Evolutionary conservation across 176 grass and related monocot species (phyloP), one percentile per base, ranked within the genome.

Genomic region (Carex myosuroides): DNA sequence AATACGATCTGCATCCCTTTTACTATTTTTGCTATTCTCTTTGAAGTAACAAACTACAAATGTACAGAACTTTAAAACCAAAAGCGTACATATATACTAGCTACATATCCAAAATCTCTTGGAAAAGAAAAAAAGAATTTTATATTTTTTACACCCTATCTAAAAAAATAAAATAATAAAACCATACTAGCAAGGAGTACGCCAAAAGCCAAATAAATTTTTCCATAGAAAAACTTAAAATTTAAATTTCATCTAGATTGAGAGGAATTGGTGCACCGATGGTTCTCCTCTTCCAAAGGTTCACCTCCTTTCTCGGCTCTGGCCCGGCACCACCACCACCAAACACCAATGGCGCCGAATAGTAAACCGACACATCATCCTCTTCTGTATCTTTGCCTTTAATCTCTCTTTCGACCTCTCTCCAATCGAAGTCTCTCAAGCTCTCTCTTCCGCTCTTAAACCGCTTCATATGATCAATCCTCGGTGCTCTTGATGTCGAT

Each of bases 281-380:
- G 69, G 88, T 91, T 37, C 97, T 94, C 6, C 97, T 94, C 87
- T 88, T 90, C 97, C 97, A 99, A 79, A 99, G 74, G 85, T 92
- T 89, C 18, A 94, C 91, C 91, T 99, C 97, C 91, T 99, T 99
- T 91, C 84, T 90, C 0, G 87, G 88, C 85, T 95, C 93, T 21
- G 64, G 65, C 81, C 64, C 86, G n/a, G 79, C 84, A 21, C 37
- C 53, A 44, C 95, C 93, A 22, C 91, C 87, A 16, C 90, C 91
- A 32, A 94, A 59, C 80, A 89, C 81, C 14, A 96, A 80, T 21
- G 97, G 97, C 30, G 97, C 97, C 2, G 93, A 99, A 84, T 92
- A 86, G 69, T 88, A 87, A n/a, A 96, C 80, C 55, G 91, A 80
- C 29, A 79, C 77, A 14, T 89, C 90, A 18, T 87, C 86, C 0